These are phyloP conservation scores for Gracilaria gracilis DNA, from an alignment of 23 red algal species.

Conservation along the genomic window DNA sequence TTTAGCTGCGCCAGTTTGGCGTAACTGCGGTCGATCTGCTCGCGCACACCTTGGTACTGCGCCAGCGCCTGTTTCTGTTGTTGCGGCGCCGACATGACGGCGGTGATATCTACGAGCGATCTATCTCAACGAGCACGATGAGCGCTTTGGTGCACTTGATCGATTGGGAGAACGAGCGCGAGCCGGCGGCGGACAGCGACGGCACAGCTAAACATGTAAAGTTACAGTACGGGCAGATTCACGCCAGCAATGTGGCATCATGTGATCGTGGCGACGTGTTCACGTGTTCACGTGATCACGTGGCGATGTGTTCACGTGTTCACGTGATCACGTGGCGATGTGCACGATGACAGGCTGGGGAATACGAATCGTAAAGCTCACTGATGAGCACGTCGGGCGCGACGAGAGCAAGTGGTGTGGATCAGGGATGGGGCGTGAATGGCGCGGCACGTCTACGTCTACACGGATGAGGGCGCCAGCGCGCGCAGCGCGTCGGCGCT, in stretches of 20 bases:
- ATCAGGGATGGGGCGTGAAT: no score
- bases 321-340: neutral
- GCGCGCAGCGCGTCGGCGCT: neutral
- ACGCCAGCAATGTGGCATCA: no score
- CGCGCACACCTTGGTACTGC: slow-evolving; percentile 50
- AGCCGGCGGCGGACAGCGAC: no score
- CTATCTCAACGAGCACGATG: no score
- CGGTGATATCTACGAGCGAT: neutral
- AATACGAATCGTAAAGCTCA: no score
- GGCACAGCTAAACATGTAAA: no score
- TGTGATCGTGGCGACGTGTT: neutral
- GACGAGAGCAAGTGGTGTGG: neutral
- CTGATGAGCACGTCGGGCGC: no score
- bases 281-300: no score
- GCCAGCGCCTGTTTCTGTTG: slow-evolving; percentile 24
- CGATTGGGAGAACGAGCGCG: no score
- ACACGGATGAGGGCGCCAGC: slow-evolving; percentile 31
- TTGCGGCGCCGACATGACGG: neutral
- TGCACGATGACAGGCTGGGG: no score
- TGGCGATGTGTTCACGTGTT: neutral
- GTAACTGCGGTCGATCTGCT: slow-evolving; percentile 61
- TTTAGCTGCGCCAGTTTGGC: slow-evolving; percentile 71
- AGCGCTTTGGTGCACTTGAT: no score
- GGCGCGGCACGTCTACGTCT: slow-evolving; percentile 33
- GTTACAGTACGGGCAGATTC: no score